A percentile compares a stretch with the other conserved stretches of the same genome.
phyloP scores from a whole-genome alignment of 345 rosid genomes.

The Lumnitzera littorea region DNA sequence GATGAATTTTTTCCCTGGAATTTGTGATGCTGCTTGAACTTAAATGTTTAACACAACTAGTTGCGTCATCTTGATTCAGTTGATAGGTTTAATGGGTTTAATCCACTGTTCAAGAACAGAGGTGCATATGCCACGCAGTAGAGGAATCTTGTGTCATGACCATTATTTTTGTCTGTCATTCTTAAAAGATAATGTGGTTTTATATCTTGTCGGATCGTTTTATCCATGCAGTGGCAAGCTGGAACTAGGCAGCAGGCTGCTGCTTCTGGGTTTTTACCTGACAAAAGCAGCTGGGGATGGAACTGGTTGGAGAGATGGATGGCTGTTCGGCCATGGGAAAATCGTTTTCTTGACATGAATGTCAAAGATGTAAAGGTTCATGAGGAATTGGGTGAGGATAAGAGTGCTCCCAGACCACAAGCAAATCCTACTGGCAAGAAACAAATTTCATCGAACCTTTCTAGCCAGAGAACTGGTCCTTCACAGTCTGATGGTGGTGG shows the following conservation, averaged over 20 bases:
- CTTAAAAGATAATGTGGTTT: constrained; percentile 1
- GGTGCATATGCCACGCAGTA: too few species aligned
- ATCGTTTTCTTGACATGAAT: constrained; percentile 87
- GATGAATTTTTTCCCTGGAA: too few species aligned
- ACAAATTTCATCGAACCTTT: constrained; percentile 26
- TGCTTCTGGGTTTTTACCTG: constrained; percentile 72
- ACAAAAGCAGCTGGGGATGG: constrained; percentile 99
- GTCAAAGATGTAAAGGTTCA: constrained; percentile 56
- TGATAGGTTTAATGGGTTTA: too few species aligned
- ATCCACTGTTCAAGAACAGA: too few species aligned
- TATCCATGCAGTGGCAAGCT: constrained; percentile 83
- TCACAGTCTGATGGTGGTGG: constrained; percentile 59
- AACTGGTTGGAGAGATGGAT: constrained; percentile 99
- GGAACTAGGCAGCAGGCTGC: constrained; percentile 65
- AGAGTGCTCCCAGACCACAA: constrained; percentile 40
- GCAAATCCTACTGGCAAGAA: constrained; percentile 49
- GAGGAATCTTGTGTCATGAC: too few species aligned
- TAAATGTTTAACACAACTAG: too few species aligned
- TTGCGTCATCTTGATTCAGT: too few species aligned
- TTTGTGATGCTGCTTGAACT: too few species aligned
- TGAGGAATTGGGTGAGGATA: constrained; percentile 41
- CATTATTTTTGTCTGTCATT: too few species aligned
- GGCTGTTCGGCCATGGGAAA: constrained; percentile 99
- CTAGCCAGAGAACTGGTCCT: constrained; percentile 60
- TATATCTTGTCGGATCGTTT: neutral